Base-by-base conservation (phyloP, 2,329 filamentous ascomycete genomes). In the Apiospora marii region DNA sequence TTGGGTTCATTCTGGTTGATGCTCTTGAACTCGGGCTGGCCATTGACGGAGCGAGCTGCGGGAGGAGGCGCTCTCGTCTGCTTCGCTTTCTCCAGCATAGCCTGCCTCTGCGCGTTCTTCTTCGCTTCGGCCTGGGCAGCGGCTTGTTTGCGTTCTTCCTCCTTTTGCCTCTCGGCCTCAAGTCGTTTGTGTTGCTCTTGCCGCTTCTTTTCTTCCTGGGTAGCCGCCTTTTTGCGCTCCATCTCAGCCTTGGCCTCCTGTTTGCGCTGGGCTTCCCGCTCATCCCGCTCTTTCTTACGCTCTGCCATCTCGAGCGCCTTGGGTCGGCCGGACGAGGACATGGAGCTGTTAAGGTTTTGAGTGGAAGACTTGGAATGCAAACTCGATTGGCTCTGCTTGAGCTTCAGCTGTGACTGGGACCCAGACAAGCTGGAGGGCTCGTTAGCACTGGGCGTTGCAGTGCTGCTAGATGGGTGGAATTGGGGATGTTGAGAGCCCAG, bases 251-350 rank as follows among this genome's bases (percentile, higher is more conserved):
- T 98, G 49, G 92, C 91, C 27, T 97, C 93, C 12, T 92, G 91
- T 79, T 94, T 96, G 69, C 92, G 90, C 78, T 95, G 92, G 19
- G 91, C 90, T 75, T 95, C 93, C 68, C 91, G 90, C 79, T 97
- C 94, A 77, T 97, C 95, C 80, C 92, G 92, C 80, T 97, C 94
- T 80, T 93, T 96, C 82, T 95, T 95, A 79, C 91, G 92, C 51
- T 94, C 93, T 2, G 92, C 94, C 68, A 93, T 87, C 71, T 95
- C 91, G 30, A 95, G 85, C 1, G 93, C 92, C 80, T 93, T 94
- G 0, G 91, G 89, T 70, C 92, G 90, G 2, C 88, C 86, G n/a
- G 85, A 87, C 44, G 91, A 88, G n/a, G 90, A 90, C 8, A 86
- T 85, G 8, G 90, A 90, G 77, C 87, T 89, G 80, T 93, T 94